These are phyloP conservation scores for Oidiodendron maius DNA, from an alignment of 495 filamentous ascomycete genomes.

Conservation along the genomic window DNA sequence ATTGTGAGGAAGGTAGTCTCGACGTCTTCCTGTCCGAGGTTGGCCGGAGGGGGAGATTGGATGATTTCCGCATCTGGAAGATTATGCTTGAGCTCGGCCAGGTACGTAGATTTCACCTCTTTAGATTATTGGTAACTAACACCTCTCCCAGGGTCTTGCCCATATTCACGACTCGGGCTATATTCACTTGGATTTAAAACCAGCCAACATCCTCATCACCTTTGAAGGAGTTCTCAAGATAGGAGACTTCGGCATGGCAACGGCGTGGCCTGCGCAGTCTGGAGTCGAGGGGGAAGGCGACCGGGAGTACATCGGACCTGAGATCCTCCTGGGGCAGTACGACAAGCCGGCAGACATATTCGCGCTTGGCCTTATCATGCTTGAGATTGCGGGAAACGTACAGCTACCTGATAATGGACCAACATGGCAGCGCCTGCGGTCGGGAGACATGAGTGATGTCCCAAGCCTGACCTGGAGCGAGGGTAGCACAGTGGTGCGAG, in stretches of 20 bases:
- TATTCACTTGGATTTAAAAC: constrained; percentile 93
- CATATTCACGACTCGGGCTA: constrained; percentile 83
- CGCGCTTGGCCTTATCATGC: constrained; percentile 84
- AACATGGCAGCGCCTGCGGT: constrained; percentile 80
- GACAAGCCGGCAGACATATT: constrained; percentile 93
- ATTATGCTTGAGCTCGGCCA: constrained; percentile 76
- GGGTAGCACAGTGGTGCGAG: constrained; percentile 61
- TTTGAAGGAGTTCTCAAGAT: constrained; percentile 92
- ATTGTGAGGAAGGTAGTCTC: constrained; percentile 85
- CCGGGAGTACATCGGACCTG: constrained; percentile 90
- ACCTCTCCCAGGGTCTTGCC: constrained; percentile 63
- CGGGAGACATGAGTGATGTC: constrained; percentile 79
- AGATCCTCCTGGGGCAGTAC: constrained; percentile 74
- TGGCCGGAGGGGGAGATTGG: constrained; percentile 76
- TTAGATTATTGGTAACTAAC: constrained; percentile 2
- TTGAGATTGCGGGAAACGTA: constrained; percentile 89
- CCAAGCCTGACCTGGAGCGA: constrained; percentile 77
- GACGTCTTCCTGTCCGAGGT: constrained; percentile 73
- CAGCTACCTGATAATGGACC: constrained; percentile 86
- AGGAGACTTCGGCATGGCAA: constrained; percentile 91
- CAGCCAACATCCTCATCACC: constrained; percentile 86
- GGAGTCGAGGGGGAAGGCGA: constrained; percentile 89
- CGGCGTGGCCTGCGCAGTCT: constrained; percentile 65
- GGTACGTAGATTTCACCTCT: constrained; percentile 37
- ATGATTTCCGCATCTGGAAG: constrained; percentile 99